Evolutionary conservation across 192 early-diverging fungal species (phyloP), one percentile per base, ranked within the genome.

Genomic region (Phycomyces blakesleeanus): DNA sequence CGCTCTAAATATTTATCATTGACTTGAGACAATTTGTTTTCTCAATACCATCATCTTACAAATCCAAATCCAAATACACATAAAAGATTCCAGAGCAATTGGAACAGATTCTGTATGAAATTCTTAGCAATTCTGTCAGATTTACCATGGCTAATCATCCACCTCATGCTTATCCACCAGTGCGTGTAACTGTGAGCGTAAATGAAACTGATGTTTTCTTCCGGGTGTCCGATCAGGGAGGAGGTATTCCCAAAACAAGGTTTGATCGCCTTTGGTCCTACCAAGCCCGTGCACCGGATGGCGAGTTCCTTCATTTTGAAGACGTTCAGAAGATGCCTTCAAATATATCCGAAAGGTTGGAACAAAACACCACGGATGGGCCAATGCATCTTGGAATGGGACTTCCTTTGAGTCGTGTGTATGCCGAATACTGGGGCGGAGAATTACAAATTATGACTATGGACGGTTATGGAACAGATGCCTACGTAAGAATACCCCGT

Each of bases 391-490:
- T 95, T 53, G 96, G 96, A n/a, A 86, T 96, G 56, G 96, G 96
- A 0, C 71, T 96, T 72, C 90, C 93, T 0, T 89, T 98, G 89
- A 89, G 88, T 51, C 79, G 87, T 52, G 89, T 95, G 22, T 98
- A 96, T 77, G 89, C 92, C 3, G 89, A 94, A 70, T 98, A 97
- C 68, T 98, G 94, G 96, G 93, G 93, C 20, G 96, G 96, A 6
- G 81, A 81, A 21, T 79, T 98, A 29, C 83, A 83, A 20, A 74
- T 96, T 8, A 81, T 85, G 29, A 84, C 86, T 5, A 85, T 96
- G 88, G 85, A 92, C 44, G 94, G 92, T 3, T 91, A 87, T 58
- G 96, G 96, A 16, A 92, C 92, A 26, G 96, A 98, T 75, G 90
- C 89, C 0, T 98, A 96, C 71, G 85, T 96, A 22, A 83, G 80